These are phyloP conservation scores for Cryomyces minteri DNA, from an alignment of 495 filamentous ascomycete species.

Conservation along the genomic window DNA sequence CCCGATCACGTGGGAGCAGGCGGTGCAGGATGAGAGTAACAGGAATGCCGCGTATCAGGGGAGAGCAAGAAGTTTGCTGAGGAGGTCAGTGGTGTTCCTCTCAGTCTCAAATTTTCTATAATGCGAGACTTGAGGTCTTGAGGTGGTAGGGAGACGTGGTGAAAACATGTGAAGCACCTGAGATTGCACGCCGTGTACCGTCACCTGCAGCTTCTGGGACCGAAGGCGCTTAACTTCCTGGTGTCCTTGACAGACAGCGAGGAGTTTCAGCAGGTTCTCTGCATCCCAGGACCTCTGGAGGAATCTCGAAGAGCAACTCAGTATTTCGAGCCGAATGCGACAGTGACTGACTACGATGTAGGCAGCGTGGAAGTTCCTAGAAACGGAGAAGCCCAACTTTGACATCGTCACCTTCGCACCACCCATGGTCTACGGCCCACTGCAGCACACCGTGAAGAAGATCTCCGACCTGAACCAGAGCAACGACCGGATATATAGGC, in stretches of 20 bases:
- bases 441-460: slow-evolving; percentile 19
- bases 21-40: slow-evolving; percentile 1
- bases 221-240: too few species aligned
- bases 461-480: slow-evolving; percentile 10
- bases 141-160: too few species aligned
- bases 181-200: too few species aligned
- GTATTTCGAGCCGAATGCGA: not conserved
- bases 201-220: too few species aligned
- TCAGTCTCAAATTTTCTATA: too few species aligned
- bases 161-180: too few species aligned
- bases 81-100: too few species aligned
- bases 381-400: slow-evolving; percentile 31
- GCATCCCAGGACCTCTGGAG: not conserved
- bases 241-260: not conserved
- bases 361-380: slow-evolving; percentile 33
- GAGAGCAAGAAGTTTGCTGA: too few species aligned
- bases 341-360: not conserved
- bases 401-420: slow-evolving; percentile 33
- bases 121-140: too few species aligned
- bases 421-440: slow-evolving; percentile 41
- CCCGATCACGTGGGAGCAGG: slow-evolving; percentile 6
- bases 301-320: not conserved
- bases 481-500: slow-evolving; percentile 10
- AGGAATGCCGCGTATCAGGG: too few species aligned
- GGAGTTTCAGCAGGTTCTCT: not conserved